A percentile compares a stretch with the other conserved stretches of the same genome.
Conservation (phyloP, 352 stramenopile genomes). For the Globisporangium megalacanthum region DNA sequence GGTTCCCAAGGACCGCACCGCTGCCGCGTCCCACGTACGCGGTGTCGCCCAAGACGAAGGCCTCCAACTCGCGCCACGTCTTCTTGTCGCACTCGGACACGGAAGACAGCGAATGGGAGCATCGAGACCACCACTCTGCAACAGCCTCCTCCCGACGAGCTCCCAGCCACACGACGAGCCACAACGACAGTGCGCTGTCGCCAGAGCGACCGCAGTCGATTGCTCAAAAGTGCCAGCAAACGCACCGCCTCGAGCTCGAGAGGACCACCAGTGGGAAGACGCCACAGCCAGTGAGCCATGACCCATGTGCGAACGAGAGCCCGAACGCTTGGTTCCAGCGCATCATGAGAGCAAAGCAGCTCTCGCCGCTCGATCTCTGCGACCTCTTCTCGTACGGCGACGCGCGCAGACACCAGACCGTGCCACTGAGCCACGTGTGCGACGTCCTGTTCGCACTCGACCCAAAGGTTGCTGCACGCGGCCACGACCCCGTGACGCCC, state of each 20-base stretch:
- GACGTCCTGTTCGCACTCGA: constrained; percentile 56
- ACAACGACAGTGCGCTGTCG: not conserved
- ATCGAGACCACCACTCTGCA: no score
- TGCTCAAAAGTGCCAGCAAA: not conserved
- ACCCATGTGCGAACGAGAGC: constrained; percentile 13
- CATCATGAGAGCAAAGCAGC: constrained; percentile 29
- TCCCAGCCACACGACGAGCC: not conserved
- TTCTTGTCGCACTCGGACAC: not conserved
- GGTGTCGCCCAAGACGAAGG: not conserved
- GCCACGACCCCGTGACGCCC: constrained; percentile 39
- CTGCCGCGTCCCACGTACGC: not conserved
- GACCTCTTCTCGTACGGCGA: constrained; percentile 49
- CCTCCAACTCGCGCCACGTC: not conserved
- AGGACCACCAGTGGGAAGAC: not conserved
- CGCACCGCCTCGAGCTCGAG: not conserved
- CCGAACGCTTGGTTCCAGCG: constrained; percentile 52
- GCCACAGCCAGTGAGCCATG: not conserved
- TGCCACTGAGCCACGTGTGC: constrained; percentile 44
- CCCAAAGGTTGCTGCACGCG: constrained; percentile 7
- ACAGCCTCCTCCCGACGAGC: no score
- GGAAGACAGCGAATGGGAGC: not conserved
- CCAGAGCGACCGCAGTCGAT: not conserved
- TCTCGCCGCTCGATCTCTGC: constrained; percentile 52
- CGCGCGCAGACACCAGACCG: constrained; percentile 24
- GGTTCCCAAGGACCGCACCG: not conserved